Evolutionary conservation across 2,329 filamentous ascomycete genomes (phyloP), one percentile per base, ranked within the genome.

Genomic region (Monilinia aucupariae): DNA sequence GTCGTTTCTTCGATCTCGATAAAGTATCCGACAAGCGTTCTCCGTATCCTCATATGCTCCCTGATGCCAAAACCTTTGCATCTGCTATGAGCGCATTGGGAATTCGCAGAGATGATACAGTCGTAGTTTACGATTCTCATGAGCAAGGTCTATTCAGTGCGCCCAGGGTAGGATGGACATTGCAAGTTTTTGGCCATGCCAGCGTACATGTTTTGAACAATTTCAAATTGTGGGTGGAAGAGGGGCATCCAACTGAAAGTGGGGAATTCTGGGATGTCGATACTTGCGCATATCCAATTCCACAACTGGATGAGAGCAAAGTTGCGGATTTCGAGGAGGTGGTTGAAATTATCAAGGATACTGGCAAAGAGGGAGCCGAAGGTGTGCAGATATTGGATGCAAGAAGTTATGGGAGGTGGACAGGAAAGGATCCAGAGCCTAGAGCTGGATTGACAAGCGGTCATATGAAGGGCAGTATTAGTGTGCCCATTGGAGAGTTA

Each of bases 1-100:
- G 94, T 1, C 89, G 92, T 39, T 99, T 97, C 83, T 99, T 99
- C 76, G 92, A 99, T 76, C 82, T 99, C 61, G 94, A 99, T 77
- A 91, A 86, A 71, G 84, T 96, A 74, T 91, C 94, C 72, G 92
- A 99, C 76, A 86, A 87, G 68, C 85, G 86, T 70, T 96, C 89
- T 62, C 89, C 91, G 1, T 97, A 96, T 74, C 93, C 94, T 9
- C 94, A 99, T 75, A 99, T 99, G 94, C 85, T 99, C 3, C 94
- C 94, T 3, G 87, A 83, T 9, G 81, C 90, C 45, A 86, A 90
- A 71, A 82, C 85, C 59, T 97, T 99, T 73, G 90, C 91, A 51
- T 84, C 87, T 61, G 91, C 92, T 49, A 96, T 99, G 92, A 88
- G 89, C 70, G 85, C 89, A 68, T 78, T 99, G 55, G 94, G 94